Percentiles rank a stretch among this genome's conserved stretches.
phyloP scores from a whole-genome alignment of 257 asterid genomes.

The Lavandula angustifolia region DNA sequence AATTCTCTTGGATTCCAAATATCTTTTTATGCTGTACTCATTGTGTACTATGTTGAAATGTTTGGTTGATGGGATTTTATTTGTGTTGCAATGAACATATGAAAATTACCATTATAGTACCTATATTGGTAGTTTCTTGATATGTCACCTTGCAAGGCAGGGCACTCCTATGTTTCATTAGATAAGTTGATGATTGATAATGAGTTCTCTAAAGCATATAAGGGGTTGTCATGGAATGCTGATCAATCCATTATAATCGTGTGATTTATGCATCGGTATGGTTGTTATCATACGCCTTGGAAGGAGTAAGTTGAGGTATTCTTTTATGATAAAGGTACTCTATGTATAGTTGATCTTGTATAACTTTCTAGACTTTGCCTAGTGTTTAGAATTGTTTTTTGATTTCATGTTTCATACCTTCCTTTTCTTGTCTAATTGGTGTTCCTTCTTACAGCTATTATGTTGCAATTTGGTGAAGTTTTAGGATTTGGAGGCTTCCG shows the following conservation, averaged over 20 bases:
- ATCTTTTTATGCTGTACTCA: slow-evolving; percentile 29
- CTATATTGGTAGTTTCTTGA: neutral
- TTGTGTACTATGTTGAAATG: slow-evolving; percentile 25
- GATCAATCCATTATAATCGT: neutral
- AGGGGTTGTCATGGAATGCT: neutral
- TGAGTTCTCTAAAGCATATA: neutral
- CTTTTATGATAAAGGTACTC: no score
- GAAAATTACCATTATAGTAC: neutral
- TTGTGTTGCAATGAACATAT: slow-evolving; percentile 17
- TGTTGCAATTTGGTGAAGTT: no score
- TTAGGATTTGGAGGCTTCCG: no score
- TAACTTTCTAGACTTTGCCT: no score
- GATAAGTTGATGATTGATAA: neutral
- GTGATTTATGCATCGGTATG: neutral
- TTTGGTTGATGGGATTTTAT: slow-evolving; percentile 31
- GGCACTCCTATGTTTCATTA: neutral
- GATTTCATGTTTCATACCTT: neutral
- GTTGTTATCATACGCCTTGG: no score
- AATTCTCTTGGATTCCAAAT: slow-evolving; percentile 20
- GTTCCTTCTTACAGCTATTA: no score
- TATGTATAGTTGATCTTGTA: no score
- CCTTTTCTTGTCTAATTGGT: neutral
- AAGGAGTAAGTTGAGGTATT: no score
- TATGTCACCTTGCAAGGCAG: neutral
- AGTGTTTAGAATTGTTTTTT: neutral